Percentiles rank a stretch among this genome's conserved stretches.
Conservation (phyloP, 352 stramenopile genomes). For the Globisporangium uncinulatum region DNA sequence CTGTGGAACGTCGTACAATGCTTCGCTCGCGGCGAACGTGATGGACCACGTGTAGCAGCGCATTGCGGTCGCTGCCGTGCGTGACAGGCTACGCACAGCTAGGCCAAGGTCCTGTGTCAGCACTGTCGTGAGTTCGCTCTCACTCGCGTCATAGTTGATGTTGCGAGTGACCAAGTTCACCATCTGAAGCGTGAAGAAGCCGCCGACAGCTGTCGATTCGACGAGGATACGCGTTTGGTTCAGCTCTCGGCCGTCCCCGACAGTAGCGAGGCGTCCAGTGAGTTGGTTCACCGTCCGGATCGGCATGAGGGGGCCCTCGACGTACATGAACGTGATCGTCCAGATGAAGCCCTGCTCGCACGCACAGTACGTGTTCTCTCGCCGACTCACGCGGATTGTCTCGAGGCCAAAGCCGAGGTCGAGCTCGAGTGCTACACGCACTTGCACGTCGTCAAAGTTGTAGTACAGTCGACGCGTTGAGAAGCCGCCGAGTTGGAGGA, state of each 20-base stretch:
- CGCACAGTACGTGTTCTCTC: constrained; percentile 62
- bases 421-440: constrained; percentile 64
- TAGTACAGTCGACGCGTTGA: constrained; percentile 53
- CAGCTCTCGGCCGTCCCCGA: constrained; percentile 51
- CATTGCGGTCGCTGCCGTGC: constrained; percentile 32
- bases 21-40: constrained; percentile 64
- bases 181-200: constrained; percentile 62
- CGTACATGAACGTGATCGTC: constrained; percentile 73
- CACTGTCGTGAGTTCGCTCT: constrained; percentile 48
- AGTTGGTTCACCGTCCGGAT: constrained; percentile 43
- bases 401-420: constrained; percentile 66
- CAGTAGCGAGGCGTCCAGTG: constrained; percentile 39
- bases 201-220: constrained; percentile 52
- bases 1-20: constrained; percentile 54
- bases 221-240: constrained; percentile 40
- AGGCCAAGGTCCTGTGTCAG: constrained; percentile 61
- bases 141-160: constrained; percentile 56
- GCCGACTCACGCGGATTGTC: constrained; percentile 47
- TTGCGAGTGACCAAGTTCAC: constrained; percentile 52
- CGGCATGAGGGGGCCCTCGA: constrained; percentile 45
- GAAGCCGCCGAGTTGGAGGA: constrained; percentile 44
- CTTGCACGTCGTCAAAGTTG: constrained; percentile 61
- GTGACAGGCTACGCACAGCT: constrained; percentile 44
- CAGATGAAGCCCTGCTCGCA: constrained; percentile 70
- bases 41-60: constrained; percentile 66